These are phyloP conservation scores for Microdochium paspali DNA, from an alignment of 2,329 filamentous ascomycete genomes.

Conservation along the genomic window DNA sequence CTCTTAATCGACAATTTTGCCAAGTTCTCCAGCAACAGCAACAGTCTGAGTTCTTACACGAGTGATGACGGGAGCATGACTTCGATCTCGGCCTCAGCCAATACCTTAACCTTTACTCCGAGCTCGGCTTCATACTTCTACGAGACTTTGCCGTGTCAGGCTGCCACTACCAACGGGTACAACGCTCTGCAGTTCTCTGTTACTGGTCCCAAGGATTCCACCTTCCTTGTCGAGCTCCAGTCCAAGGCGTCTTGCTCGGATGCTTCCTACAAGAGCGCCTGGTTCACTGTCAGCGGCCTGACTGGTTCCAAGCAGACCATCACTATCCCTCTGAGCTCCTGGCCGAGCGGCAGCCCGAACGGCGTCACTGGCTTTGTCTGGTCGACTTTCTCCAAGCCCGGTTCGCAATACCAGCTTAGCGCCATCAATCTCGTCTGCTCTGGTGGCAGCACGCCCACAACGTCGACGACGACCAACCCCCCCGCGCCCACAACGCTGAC, in stretches of 20 bases:
- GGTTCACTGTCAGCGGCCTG: neutral
- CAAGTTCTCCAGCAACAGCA: neutral
- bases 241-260: slow-evolving; percentile 1
- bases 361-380: slow-evolving; percentile 2
- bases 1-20: neutral
- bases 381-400: slow-evolving; percentile 1
- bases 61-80: neutral
- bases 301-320: slow-evolving; percentile 3
- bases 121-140: slow-evolving; percentile 2
- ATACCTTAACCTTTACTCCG: neutral
- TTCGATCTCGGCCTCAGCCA: slow-evolving; percentile 8
- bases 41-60: neutral
- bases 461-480: neutral
- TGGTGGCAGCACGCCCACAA: neutral
- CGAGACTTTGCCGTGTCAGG: slow-evolving; percentile 1
- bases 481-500: neutral
- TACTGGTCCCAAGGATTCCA: slow-evolving; percentile 1
- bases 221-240: slow-evolving; percentile 1
- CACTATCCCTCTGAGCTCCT: slow-evolving; percentile 1
- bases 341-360: neutral
- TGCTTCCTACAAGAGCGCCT: neutral
- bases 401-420: slow-evolving; percentile 1
- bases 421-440: slow-evolving; percentile 2
- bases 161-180: neutral
- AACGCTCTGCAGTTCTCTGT: slow-evolving; percentile 1